Conservation (phyloP, 1,284 basidiomycete species). For the Fomitiporia mediterranea region DNA sequence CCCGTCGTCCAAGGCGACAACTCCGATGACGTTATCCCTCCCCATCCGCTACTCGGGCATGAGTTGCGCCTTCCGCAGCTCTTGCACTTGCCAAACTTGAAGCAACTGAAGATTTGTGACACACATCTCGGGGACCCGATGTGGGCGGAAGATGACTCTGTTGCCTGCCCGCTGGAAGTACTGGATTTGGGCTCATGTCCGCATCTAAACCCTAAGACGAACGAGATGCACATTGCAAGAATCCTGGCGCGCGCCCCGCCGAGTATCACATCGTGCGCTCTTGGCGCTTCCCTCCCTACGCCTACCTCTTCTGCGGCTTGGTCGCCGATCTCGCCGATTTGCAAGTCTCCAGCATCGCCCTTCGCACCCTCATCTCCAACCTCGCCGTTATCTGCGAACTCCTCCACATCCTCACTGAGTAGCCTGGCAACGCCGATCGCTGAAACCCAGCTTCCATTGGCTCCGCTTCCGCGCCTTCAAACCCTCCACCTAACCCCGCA, state of each 20-base stretch:
- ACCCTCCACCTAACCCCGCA: constrained; percentile 56
- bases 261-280: constrained; percentile 48
- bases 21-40: constrained; percentile 52
- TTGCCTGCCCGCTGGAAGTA: constrained; percentile 46
- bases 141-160: constrained; percentile 35
- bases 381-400: background rate
- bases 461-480: constrained; percentile 41
- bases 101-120: constrained; percentile 58
- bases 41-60: constrained; percentile 49
- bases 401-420: background rate
- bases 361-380: background rate
- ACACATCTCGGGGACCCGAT: constrained; percentile 63
- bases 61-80: constrained; percentile 61
- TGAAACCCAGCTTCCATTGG: background rate
- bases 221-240: constrained; percentile 50
- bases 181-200: constrained; percentile 58
- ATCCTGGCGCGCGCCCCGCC: constrained; percentile 54
- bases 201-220: constrained; percentile 48
- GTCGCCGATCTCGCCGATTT: background rate
- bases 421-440: background rate
- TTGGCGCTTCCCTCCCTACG: constrained; percentile 47
- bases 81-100: constrained; percentile 55
- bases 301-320: constrained; percentile 28
- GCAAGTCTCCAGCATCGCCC: background rate
- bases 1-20: constrained; percentile 55